Base-by-base conservation (phyloP, 768 basidiomycete genomes). In the Pleurotus giganteus region DNA sequence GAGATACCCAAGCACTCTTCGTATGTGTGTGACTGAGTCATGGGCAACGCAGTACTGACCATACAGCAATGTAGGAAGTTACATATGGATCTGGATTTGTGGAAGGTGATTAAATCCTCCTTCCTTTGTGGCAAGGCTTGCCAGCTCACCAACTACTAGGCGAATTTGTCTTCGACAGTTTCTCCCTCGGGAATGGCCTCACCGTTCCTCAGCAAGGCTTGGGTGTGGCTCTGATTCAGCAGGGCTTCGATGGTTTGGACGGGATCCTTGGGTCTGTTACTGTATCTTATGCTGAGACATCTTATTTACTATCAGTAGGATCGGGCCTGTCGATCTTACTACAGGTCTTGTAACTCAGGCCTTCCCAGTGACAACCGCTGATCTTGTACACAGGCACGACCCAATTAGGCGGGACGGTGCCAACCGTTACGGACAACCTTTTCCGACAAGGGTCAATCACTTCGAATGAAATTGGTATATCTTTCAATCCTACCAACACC, bases 261-360 rank as follows among this genome's bases (percentile, higher is more conserved):
- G 80, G 79, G 0, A 79, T 81, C 56, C 42, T 81, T n/a, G 80
- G 80, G 75, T 77, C 58, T n/a, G 70, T 58, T 17, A 15, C 12
- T 19, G 13, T 13, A 19, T 19, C 44, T 32, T 21, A 11, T 29
- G 4, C n/a, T 9, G 7, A 26, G 11, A 39, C 28, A 27, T 52
- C 24, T 32, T 19, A 45, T 29, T 29, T 36, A 6, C 44, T 29
- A 12, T n/a, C n/a, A 28, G 26, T 29, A 80, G 78, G 27, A 69
- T 81, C 39, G 82, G 81, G 9, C 81, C 82, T 11, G 60, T 61
- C 17, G 65, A 59, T 47, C 64, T 83, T 47, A 81, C 81, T 1
- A 5, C 66, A 52, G 73, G 71, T 49, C 69, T 66, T 47, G 61
- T 47, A 51, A 21, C 17, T 57, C 21, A 11, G 28, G 12, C 26